These are phyloP conservation scores for Gracilariopsis chorda DNA, from an alignment of 23 red algal species.

Conservation along the genomic window DNA sequence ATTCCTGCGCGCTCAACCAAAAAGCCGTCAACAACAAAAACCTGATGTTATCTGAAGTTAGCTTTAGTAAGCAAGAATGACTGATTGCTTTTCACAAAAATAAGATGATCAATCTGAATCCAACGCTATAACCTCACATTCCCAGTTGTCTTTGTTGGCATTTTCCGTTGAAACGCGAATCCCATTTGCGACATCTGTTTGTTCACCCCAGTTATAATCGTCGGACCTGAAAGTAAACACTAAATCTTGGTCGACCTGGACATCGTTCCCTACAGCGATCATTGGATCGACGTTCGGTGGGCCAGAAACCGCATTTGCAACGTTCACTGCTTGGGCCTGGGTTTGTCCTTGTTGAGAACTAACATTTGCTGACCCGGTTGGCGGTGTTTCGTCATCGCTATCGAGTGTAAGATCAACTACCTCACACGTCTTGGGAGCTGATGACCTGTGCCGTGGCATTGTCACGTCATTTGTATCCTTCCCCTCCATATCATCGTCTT, in stretches of 20 bases:
- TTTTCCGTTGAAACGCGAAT: neutral
- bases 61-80: slow-evolving; percentile 11
- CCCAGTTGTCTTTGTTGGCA: neutral
- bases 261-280: neutral
- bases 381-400: slow-evolving; percentile 45
- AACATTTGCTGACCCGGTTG: neutral
- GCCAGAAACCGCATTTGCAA: neutral
- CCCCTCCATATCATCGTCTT: slow-evolving; percentile 7
- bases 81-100: neutral
- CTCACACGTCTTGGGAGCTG: slow-evolving; percentile 20
- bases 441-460: neutral
- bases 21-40: neutral
- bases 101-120: slow-evolving; percentile 40
- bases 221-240: slow-evolving; percentile 21
- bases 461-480: neutral
- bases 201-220: neutral
- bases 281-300: neutral
- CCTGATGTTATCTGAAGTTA: slow-evolving; percentile 6
- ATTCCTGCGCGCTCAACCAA: too few species aligned
- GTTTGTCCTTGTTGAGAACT: neutral
- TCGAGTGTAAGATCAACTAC: slow-evolving; percentile 44
- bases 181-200: neutral
- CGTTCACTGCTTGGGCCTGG: neutral
- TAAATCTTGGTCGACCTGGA: slow-evolving; percentile 4
- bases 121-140: slow-evolving; percentile 40